Evolutionary conservation across 2,329 filamentous ascomycete species (phyloP).

Genomic region (Ilyonectria robusta): DNA sequence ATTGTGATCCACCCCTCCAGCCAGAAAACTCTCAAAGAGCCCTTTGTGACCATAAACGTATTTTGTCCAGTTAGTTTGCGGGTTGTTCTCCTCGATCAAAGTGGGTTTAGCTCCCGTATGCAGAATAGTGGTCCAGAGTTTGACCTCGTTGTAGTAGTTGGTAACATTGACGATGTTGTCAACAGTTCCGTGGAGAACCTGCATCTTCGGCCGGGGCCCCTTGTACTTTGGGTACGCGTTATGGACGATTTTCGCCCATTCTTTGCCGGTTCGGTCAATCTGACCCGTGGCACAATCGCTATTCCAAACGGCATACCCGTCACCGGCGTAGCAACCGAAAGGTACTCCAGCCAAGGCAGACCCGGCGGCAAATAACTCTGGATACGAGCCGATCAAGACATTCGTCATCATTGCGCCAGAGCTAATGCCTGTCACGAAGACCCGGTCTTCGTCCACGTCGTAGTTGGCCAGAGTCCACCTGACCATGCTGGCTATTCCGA

Average conservation of each 20-base stretch:
- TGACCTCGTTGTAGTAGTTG: slow-evolving; percentile 68
- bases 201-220: slow-evolving; percentile 67
- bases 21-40: too few species aligned
- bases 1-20: too few species aligned
- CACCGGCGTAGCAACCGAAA: slow-evolving; percentile 64
- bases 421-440: slow-evolving; percentile 65
- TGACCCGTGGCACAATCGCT: slow-evolving; percentile 39
- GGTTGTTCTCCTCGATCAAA: too few species aligned
- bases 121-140: slow-evolving; percentile 64
- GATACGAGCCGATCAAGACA: slow-evolving; percentile 66
- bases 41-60: too few species aligned
- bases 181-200: slow-evolving; percentile 69
- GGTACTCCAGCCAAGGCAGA: slow-evolving; percentile 61
- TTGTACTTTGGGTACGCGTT: slow-evolving; percentile 65
- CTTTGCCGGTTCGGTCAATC: slow-evolving; percentile 52
- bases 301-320: slow-evolving; percentile 63
- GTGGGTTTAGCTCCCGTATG: background rate
- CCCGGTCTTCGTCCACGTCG: slow-evolving; percentile 60
- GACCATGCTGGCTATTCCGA: slow-evolving; percentile 69
- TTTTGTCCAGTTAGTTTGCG: too few species aligned
- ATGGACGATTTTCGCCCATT: slow-evolving; percentile 54
- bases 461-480: slow-evolving; percentile 63
- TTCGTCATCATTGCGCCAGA: slow-evolving; percentile 72
- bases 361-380: slow-evolving; percentile 66
- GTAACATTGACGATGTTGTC: slow-evolving; percentile 66